Conservation (phyloP, 495 filamentous ascomycete species). For the Penicillium taxi region DNA sequence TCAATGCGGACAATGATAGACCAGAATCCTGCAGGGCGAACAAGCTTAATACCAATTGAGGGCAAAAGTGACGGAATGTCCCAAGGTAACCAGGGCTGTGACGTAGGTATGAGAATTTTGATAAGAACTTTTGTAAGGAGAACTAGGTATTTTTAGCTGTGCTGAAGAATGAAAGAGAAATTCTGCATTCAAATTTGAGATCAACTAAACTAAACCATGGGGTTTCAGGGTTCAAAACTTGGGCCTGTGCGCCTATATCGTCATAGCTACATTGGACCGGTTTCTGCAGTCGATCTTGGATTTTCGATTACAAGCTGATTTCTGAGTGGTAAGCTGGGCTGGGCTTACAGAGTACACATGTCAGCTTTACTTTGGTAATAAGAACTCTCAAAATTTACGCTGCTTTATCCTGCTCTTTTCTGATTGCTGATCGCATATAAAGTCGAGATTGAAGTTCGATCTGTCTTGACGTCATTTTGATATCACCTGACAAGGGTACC, state of each 20-base stretch:
- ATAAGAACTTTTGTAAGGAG: not conserved
- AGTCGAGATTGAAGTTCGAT: too few relatives aligned
- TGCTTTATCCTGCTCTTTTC: too few relatives aligned
- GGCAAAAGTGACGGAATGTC: too few relatives aligned
- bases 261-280: slow-evolving; percentile 2
- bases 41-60: not conserved
- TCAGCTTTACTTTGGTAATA: too few relatives aligned
- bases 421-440: too few relatives aligned
- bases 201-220: not conserved
- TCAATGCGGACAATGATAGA: slow-evolving; percentile 18
- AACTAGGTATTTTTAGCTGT: not conserved
- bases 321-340: slow-evolving; percentile 3
- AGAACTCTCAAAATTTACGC: too few relatives aligned
- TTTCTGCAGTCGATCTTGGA: too few relatives aligned
- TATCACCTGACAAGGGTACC: too few relatives aligned
- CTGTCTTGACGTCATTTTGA: too few relatives aligned
- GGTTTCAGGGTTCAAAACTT: slow-evolving; percentile 2
- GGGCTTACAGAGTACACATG: too few relatives aligned
- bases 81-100: slow-evolving; percentile 10
- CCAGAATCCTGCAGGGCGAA: slow-evolving; percentile 1
- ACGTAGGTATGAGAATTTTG: slow-evolving; percentile 6
- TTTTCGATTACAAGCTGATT: too few relatives aligned
- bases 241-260: slow-evolving; percentile 2
- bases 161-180: slow-evolving; percentile 1
- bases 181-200: not conserved